phyloP scores from a whole-genome alignment of 2,329 filamentous ascomycete genomes.

The Arthrobotrys sinensis region DNA sequence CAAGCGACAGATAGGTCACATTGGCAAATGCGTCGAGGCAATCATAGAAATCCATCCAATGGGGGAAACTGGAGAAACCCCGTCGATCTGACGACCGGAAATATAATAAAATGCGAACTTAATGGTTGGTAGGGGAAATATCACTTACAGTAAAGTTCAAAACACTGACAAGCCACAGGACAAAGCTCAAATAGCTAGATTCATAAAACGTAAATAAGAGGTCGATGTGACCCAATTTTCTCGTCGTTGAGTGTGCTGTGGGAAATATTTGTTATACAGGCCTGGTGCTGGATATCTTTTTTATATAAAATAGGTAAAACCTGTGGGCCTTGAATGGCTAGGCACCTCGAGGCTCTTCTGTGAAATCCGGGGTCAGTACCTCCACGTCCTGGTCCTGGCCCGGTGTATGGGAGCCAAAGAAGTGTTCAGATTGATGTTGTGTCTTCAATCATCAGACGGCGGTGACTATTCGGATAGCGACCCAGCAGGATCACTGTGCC shows the following conservation, averaged over 20 bases:
- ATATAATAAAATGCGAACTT: conserved; percentile 21
- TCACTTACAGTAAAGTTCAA: conserved; percentile 11
- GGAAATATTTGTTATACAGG: conserved; percentile 1
- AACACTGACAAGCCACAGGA: not conserved
- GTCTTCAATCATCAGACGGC: conserved; percentile 26
- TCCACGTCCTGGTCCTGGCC: conserved; percentile 16
- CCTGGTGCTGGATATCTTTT: not conserved
- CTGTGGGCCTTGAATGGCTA: not conserved
- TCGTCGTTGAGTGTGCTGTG: not conserved
- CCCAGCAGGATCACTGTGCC: conserved; percentile 25
- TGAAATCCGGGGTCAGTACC: conserved; percentile 21
- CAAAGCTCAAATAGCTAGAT: not conserved
- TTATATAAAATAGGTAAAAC: conserved; percentile 15
- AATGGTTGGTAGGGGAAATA: conserved; percentile 15
- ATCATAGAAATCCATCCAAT: conserved; percentile 18
- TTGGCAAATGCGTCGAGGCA: conserved; percentile 18
- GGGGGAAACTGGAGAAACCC: conserved; percentile 1
- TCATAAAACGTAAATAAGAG: not conserved
- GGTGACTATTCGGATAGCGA: conserved; percentile 32
- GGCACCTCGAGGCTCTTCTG: conserved; percentile 27
- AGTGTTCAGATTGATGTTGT: conserved; percentile 20
- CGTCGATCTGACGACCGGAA: conserved; percentile 8
- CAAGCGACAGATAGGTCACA: conserved; percentile 32
- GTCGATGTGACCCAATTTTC: not conserved
- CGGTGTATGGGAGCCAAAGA: conserved; percentile 7